phyloP scores from a whole-genome alignment of 768 basidiomycete genomes.

The Gymnopilus junonius region DNA sequence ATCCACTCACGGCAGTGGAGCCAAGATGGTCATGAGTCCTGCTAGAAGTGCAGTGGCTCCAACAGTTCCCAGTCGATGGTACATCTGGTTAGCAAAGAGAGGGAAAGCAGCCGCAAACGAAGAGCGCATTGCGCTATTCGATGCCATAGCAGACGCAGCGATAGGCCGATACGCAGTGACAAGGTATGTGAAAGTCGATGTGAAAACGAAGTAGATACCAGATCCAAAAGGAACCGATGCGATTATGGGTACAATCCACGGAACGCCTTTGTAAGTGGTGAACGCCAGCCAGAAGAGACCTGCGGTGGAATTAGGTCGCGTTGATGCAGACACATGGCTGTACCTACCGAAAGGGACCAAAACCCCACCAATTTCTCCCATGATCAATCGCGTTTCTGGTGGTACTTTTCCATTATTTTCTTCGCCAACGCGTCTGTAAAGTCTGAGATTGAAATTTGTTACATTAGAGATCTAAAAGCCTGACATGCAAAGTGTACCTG shows the following conservation, averaged over 20 bases:
- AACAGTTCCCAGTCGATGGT: conserved; percentile 67
- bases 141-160: conserved; percentile 68
- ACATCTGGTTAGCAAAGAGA: conserved; percentile 68
- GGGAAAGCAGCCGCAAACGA: conserved; percentile 68
- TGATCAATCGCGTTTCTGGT: conserved; percentile 66
- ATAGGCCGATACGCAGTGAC: conserved; percentile 72
- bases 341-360: conserved; percentile 62
- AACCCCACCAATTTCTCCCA: conserved; percentile 72
- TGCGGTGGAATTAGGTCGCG: conserved; percentile 37
- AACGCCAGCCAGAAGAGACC: conserved; percentile 71
- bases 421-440: conserved; percentile 38
- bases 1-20: conserved; percentile 59
- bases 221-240: conserved; percentile 68
- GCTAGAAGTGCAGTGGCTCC: conserved; percentile 76
- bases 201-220: conserved; percentile 71
- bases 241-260: conserved; percentile 71
- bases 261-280: conserved; percentile 49
- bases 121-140: conserved; percentile 67
- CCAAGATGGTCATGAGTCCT: conserved; percentile 62
- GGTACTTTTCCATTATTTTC: conserved; percentile 53
- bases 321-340: conserved; percentile 52
- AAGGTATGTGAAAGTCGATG: conserved; percentile 72
- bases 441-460: conserved; percentile 29
- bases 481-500: conserved; percentile 36
- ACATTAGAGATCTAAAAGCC: neutral